These are phyloP conservation scores for Trichosporon sp. DNA, from an alignment of 1,284 basidiomycete genomes.

Conservation along the genomic window DNA sequence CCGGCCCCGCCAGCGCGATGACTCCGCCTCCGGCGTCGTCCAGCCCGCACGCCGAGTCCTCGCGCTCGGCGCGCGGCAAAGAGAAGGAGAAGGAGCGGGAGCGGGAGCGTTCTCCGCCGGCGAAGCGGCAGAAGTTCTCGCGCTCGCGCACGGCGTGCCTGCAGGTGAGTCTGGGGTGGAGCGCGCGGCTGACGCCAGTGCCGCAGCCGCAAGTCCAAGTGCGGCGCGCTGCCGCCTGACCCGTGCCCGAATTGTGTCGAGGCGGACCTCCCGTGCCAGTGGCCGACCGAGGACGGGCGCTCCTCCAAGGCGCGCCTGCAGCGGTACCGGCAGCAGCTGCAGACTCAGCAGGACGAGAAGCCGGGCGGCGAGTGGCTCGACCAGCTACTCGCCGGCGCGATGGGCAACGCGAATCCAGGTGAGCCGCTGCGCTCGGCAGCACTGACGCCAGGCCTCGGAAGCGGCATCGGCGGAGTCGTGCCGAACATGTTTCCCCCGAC, in stretches of 20 bases:
- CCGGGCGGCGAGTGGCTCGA: constrained; percentile 17
- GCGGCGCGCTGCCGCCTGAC: constrained; percentile 24
- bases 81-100: background rate
- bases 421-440: background rate
- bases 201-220: constrained; percentile 28
- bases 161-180: background rate
- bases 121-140: constrained; percentile 29
- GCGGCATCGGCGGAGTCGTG: background rate
- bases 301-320: constrained; percentile 19
- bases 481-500: background rate
- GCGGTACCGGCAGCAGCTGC: background rate
- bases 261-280: constrained; percentile 22
- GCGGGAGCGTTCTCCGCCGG: background rate
- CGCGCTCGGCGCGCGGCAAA: background rate
- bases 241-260: constrained; percentile 30
- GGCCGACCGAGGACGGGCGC: constrained; percentile 31
- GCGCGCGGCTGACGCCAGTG: constrained; percentile 18
- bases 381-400: constrained; percentile 8
- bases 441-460: background rate
- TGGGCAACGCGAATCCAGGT: background rate
- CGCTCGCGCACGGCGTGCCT: constrained; percentile 22
- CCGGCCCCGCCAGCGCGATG: too few relatives aligned
- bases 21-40: background rate
- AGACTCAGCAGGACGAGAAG: background rate
- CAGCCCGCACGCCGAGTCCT: background rate